A percentile compares a stretch with the other conserved stretches of the same genome.
These are phyloP conservation scores for Pyrrhoderma lamaoense DNA, from an alignment of 1,284 basidiomycete species.

Conservation along the genomic window DNA sequence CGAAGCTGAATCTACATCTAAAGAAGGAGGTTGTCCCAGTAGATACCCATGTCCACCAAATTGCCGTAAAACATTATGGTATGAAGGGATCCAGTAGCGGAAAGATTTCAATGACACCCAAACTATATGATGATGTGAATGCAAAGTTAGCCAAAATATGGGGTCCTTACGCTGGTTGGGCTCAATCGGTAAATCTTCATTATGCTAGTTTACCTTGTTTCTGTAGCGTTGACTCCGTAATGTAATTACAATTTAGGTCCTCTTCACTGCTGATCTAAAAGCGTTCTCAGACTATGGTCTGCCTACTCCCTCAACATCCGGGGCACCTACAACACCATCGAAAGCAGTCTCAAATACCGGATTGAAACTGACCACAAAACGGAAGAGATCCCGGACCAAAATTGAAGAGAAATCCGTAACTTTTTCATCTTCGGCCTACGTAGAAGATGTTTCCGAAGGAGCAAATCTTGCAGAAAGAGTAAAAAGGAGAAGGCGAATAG, in stretches of 20 bases:
- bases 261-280: slow-evolving; percentile 49
- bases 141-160: slow-evolving; percentile 58
- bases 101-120: slow-evolving; percentile 61
- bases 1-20: not conserved
- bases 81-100: slow-evolving; percentile 44
- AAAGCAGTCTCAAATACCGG: too few relatives aligned
- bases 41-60: slow-evolving; percentile 88
- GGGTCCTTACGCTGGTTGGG: slow-evolving; percentile 89
- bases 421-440: not conserved
- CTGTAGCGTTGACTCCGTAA: slow-evolving; percentile 31
- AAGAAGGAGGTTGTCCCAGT: slow-evolving; percentile 83
- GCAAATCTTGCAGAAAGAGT: slow-evolving; percentile 20
- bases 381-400: slow-evolving; percentile 1
- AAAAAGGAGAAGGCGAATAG: slow-evolving; percentile 14
- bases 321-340: slow-evolving; percentile 19
- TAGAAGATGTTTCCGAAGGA: not conserved
- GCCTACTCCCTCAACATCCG: slow-evolving; percentile 22
- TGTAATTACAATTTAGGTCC: slow-evolving; percentile 31
- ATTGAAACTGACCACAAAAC: slow-evolving; percentile 7
- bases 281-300: slow-evolving; percentile 42
- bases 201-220: slow-evolving; percentile 19
- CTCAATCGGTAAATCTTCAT: slow-evolving; percentile 62
- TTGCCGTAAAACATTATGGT: slow-evolving; percentile 78
- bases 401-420: slow-evolving; percentile 1
- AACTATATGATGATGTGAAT: slow-evolving; percentile 72